Percentiles rank a stretch among this genome's conserved stretches.
These are phyloP conservation scores for Gonium pectorale DNA, from an alignment of 139 green algal species.

Conservation along the genomic window DNA sequence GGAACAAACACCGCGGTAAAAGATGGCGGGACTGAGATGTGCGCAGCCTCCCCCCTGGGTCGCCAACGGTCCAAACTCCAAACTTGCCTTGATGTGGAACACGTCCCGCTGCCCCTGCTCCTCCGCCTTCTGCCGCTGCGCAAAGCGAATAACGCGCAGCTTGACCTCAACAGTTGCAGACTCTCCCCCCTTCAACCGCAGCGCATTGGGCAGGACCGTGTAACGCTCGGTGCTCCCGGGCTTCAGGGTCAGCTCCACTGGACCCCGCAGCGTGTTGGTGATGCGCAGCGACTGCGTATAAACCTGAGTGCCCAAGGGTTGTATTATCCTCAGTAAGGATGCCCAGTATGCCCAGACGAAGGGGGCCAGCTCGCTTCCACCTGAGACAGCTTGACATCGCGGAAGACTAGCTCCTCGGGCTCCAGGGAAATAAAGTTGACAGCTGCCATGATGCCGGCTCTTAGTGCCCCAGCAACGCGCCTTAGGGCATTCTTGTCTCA, in stretches of 20 bases:
- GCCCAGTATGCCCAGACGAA: too few species aligned
- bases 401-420: constrained; percentile 58
- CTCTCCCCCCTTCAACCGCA: constrained; percentile 65
- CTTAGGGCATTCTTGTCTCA: too few species aligned
- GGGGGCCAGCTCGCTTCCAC: too few species aligned
- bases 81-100: constrained; percentile 86
- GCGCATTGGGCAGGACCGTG: constrained; percentile 56
- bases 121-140: constrained; percentile 66
- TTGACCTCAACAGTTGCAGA: constrained; percentile 56
- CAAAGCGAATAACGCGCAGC: constrained; percentile 74
- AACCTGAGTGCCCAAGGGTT: constrained; percentile 61
- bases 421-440: constrained; percentile 44
- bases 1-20: too few species aligned
- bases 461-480: too few species aligned
- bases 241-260: constrained; percentile 73
- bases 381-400: constrained; percentile 53
- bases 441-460: background rate
- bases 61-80: too few species aligned
- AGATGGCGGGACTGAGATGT: too few species aligned
- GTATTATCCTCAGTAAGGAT: too few species aligned
- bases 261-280: constrained; percentile 68
- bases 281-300: constrained; percentile 71
- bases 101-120: constrained; percentile 76
- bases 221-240: constrained; percentile 78
- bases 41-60: too few species aligned